Conservation (phyloP, 495 filamentous ascomycete species). For the Penicillium macrosclerotiorum region DNA sequence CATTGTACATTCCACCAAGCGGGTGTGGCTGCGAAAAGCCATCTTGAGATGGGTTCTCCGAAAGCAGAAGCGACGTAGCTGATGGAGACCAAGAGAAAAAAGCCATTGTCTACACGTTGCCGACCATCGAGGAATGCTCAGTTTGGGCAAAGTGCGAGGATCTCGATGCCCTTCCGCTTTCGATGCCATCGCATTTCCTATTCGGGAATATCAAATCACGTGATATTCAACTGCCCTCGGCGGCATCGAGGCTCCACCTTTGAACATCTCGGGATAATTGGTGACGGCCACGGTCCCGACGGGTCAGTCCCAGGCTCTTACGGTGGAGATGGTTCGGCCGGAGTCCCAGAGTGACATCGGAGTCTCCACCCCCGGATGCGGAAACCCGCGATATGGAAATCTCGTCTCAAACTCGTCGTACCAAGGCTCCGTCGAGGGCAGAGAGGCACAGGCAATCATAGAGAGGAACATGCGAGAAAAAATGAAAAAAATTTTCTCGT, state of each 20-base stretch:
- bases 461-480: slow-evolving; percentile 9
- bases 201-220: slow-evolving; percentile 13
- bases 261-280: background rate
- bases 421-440: slow-evolving; percentile 14
- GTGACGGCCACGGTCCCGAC: background rate
- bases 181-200: slow-evolving; percentile 11
- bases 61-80: background rate
- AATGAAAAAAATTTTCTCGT: slow-evolving; percentile 6
- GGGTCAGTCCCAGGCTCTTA: slow-evolving; percentile 1
- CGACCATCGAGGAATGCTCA: slow-evolving; percentile 11
- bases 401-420: slow-evolving; percentile 6
- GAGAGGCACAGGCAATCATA: slow-evolving; percentile 11
- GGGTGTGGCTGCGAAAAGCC: background rate
- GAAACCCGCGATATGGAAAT: slow-evolving; percentile 14
- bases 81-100: background rate
- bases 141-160: slow-evolving; percentile 3
- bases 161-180: slow-evolving; percentile 8
- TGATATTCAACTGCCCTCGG: slow-evolving; percentile 7
- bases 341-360: slow-evolving; percentile 21
- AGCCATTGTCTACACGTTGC: background rate
- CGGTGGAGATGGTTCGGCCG: slow-evolving; percentile 5
- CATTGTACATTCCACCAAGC: background rate
- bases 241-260: background rate
- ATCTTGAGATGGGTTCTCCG: background rate
- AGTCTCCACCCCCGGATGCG: slow-evolving; percentile 22